Conservation (phyloP, 495 filamentous ascomycete genomes). For the Penicillium atrosanguineum region DNA sequence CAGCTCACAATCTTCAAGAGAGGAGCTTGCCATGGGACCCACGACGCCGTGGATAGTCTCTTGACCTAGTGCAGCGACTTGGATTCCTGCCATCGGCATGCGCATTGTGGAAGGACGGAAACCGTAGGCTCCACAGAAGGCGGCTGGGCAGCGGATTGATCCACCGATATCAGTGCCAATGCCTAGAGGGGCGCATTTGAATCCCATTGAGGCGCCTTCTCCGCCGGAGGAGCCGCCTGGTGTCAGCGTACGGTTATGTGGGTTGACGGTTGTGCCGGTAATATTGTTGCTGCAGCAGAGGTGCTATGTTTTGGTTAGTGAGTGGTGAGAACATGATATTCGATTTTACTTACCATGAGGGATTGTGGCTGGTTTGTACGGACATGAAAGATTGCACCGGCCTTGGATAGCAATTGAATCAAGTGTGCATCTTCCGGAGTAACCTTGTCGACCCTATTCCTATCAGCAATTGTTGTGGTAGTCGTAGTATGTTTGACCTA, state of each 20-base stretch:
- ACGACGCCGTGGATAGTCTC: conserved; percentile 60
- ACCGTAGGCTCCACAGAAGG: conserved; percentile 57
- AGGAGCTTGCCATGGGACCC: conserved; percentile 59
- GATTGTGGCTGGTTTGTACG: conserved; percentile 63
- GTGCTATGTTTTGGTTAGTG: conserved; percentile 27
- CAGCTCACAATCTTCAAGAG: conserved; percentile 59
- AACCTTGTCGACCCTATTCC: conserved; percentile 33
- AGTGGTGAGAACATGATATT: background rate
- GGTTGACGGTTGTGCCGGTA: conserved; percentile 63
- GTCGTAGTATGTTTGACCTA: conserved; percentile 7
- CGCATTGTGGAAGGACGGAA: conserved; percentile 57
- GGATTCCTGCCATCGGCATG: conserved; percentile 43
- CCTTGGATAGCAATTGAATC: conserved; percentile 31
- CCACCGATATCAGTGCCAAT: conserved; percentile 69
- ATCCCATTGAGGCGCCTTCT: conserved; percentile 63
- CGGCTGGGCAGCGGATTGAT: conserved; percentile 57
- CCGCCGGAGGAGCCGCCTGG: conserved; percentile 66
- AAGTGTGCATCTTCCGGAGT: conserved; percentile 36
- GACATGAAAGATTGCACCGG: conserved; percentile 58
- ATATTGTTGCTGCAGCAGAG: conserved; percentile 58
- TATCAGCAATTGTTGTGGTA: background rate
- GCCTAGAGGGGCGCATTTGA: conserved; percentile 60
- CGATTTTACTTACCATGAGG: conserved; percentile 33
- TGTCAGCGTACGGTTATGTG: conserved; percentile 53
- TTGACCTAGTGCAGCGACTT: conserved; percentile 50